A percentile compares a stretch with the other conserved stretches of the same genome.
These are phyloP conservation scores for Apiotrichum domesticum DNA, from an alignment of 1,284 basidiomycete species.

Conservation along the genomic window DNA sequence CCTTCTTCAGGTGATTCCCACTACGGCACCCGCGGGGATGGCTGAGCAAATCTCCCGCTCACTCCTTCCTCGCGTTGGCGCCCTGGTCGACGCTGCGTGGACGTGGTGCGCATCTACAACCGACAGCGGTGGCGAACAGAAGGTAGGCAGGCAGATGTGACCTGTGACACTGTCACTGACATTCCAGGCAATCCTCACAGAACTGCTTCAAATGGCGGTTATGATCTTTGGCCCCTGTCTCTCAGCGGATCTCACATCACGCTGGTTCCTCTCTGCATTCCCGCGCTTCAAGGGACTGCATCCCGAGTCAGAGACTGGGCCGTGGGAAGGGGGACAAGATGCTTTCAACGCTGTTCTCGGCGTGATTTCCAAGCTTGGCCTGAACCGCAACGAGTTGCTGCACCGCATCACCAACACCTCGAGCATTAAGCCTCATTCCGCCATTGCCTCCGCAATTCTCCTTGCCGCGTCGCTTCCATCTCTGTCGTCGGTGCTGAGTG, in stretches of 20 bases:
- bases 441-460: conserved; percentile 27
- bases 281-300: conserved; percentile 23
- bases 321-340: conserved; percentile 12
- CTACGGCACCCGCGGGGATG: conserved; percentile 5
- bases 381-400: conserved; percentile 18
- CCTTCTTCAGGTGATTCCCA: conserved; percentile 17
- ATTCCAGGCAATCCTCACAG: conserved; percentile 26
- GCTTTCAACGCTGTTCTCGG: conserved; percentile 10
- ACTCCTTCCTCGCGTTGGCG: conserved; percentile 11
- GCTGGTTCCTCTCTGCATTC: conserved; percentile 29
- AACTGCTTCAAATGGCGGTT: conserved; percentile 22
- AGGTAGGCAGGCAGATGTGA: conserved; percentile 15
- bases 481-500: background rate
- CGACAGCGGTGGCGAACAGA: conserved; percentile 34
- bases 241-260: conserved; percentile 20
- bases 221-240: conserved; percentile 26
- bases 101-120: conserved; percentile 23
- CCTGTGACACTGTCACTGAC: background rate
- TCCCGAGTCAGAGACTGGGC: conserved; percentile 4
- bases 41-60: conserved; percentile 15
- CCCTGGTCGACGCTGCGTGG: conserved; percentile 21
- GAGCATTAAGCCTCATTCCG: conserved; percentile 19
- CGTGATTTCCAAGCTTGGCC: conserved; percentile 3
- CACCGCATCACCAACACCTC: conserved; percentile 17
- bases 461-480: conserved; percentile 18